Conservation (phyloP, 345 rosid genomes). For the Salix viminalis region DNA sequence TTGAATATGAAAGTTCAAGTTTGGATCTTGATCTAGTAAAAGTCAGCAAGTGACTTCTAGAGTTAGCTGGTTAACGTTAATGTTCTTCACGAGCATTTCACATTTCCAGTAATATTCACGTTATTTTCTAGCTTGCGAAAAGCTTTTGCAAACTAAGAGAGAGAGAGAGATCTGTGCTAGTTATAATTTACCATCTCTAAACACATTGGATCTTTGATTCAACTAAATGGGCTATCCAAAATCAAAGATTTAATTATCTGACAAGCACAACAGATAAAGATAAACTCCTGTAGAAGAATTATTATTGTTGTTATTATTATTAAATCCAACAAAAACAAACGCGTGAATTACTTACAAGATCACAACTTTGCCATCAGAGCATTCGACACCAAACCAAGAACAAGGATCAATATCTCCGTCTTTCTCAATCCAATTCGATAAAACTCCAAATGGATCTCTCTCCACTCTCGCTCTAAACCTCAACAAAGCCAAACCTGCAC, state of each 20-base stretch:
- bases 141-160: not conserved
- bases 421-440: conserved; percentile 53
- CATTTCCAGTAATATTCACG: not conserved
- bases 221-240: conserved; percentile 3
- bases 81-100: not conserved
- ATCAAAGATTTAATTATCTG: not conserved
- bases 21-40: not conserved
- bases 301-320: too few relatives aligned
- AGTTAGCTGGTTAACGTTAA: not conserved
- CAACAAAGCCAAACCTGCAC: conserved; percentile 59
- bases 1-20: not conserved
- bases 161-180: not conserved
- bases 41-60: not conserved
- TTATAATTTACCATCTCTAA: not conserved
- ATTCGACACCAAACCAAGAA: conserved; percentile 77
- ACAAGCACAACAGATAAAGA: not conserved
- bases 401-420: conserved; percentile 49
- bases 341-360: conserved; percentile 49
- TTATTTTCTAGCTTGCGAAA: not conserved
- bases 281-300: not conserved
- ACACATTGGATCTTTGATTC: conserved; percentile 3
- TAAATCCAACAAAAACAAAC: not conserved
- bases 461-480: conserved; percentile 56
- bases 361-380: conserved; percentile 62
- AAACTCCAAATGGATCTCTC: conserved; percentile 65